Percentiles rank a stretch among this genome's conserved stretches.
These are phyloP conservation scores for Syzygium syzygioides DNA, from an alignment of 441 rosid species.

Conservation along the genomic window DNA sequence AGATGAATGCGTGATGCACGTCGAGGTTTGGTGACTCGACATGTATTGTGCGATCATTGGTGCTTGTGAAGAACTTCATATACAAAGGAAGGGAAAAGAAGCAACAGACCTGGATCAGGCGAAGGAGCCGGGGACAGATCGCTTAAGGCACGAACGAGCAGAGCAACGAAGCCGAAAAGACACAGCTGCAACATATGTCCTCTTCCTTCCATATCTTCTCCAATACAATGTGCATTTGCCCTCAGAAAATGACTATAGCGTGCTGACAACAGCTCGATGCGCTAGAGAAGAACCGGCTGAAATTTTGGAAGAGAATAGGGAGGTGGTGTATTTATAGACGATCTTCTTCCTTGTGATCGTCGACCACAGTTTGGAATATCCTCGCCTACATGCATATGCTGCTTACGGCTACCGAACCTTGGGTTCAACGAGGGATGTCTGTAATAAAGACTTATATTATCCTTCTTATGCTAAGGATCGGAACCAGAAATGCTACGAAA, in stretches of 20 bases:
- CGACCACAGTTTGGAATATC: constrained; percentile 7
- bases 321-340: constrained; percentile 9
- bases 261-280: neutral
- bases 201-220: neutral
- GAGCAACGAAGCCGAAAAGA: neutral
- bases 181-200: neutral
- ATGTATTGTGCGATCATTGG: neutral
- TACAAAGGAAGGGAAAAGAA: neutral
- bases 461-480: neutral
- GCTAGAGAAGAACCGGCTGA: neutral
- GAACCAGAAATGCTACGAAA: neutral
- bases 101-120: neutral
- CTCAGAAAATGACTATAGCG: neutral
- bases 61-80: neutral
- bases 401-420: constrained; percentile 5
- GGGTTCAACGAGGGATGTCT: constrained; percentile 6
- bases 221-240: neutral
- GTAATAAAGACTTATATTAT: neutral
- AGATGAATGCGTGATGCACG: neutral
- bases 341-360: neutral
- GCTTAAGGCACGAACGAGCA: neutral
- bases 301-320: constrained; percentile 8
- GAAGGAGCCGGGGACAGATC: neutral
- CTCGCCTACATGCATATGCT: neutral
- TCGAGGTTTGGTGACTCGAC: neutral